These are phyloP conservation scores for Backusella westeae DNA, from an alignment of 192 early-diverging fungal species.

Conservation along the genomic window DNA sequence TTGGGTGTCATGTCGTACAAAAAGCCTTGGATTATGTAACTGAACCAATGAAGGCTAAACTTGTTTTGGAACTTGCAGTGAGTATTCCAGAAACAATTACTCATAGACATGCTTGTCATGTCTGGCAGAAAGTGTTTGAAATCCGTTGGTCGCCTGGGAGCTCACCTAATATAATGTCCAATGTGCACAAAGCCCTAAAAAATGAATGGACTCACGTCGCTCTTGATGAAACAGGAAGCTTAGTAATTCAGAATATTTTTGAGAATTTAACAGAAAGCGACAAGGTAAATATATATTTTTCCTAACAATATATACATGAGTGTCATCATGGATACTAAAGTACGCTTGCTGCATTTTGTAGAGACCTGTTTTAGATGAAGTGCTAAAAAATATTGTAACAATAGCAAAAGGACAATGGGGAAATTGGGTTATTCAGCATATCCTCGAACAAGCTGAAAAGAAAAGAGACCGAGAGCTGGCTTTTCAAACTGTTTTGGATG, in stretches of 20 bases:
- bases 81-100: conserved; percentile 68
- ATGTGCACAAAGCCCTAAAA: conserved; percentile 56
- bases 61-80: conserved; percentile 63
- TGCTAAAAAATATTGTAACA: conserved; percentile 54
- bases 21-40: conserved; percentile 69
- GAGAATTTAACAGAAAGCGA: conserved; percentile 65
- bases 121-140: conserved; percentile 81
- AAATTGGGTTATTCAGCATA: conserved; percentile 81
- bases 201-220: conserved; percentile 67
- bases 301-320: too few relatives aligned
- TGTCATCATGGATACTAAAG: background rate
- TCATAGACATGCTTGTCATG: conserved; percentile 76
- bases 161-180: conserved; percentile 50
- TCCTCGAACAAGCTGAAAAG: conserved; percentile 58
- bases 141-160: conserved; percentile 54
- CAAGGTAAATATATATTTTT: conserved; percentile 39
- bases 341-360: background rate
- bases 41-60: conserved; percentile 51
- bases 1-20: conserved; percentile 80
- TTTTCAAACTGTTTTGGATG: conserved; percentile 44
- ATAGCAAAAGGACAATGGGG: conserved; percentile 80
- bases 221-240: conserved; percentile 73
- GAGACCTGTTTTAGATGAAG: conserved; percentile 61
- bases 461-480: conserved; percentile 53
- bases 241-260: conserved; percentile 79